These are phyloP conservation scores for Leccinum arenicola DNA, from an alignment of 768 basidiomycete species.

Conservation along the genomic window DNA sequence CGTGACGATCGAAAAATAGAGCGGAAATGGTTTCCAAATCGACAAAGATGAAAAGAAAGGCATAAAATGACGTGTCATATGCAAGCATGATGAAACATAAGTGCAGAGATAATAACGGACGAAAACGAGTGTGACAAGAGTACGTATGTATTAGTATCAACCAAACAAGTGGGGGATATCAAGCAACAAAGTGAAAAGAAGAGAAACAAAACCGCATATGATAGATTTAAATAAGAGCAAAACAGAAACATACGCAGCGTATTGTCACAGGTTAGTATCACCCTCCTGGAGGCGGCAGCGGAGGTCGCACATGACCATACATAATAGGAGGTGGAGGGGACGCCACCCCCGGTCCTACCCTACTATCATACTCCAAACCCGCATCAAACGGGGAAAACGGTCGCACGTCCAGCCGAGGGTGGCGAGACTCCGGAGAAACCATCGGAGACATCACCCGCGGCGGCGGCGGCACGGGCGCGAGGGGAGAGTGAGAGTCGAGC, in stretches of 20 bases:
- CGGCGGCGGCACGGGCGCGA: slow-evolving; percentile 16
- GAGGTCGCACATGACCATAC: slow-evolving; percentile 1
- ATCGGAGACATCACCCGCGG: slow-evolving; percentile 14
- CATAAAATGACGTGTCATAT: neutral
- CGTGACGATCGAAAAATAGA: neutral
- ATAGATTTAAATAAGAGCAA: neutral
- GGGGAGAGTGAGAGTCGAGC: slow-evolving; percentile 28
- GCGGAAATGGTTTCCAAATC: neutral
- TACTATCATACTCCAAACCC: slow-evolving; percentile 21
- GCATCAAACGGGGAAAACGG: slow-evolving; percentile 50
- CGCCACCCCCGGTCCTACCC: neutral
- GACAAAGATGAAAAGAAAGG: neutral
- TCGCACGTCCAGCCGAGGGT: slow-evolving; percentile 34
- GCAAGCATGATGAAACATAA: neutral
- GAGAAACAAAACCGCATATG: neutral
- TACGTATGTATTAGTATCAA: neutral
- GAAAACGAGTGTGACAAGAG: neutral
- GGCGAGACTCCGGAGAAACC: neutral
- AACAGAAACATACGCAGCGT: neutral
- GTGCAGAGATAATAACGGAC: neutral
- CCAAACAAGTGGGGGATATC: neutral
- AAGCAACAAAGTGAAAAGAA: neutral
- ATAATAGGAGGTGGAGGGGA: slow-evolving; percentile 4
- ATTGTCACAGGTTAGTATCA: slow-evolving; percentile 10
- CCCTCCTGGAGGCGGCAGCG: slow-evolving; percentile 9